These are phyloP conservation scores for Euphorbia celastroides DNA, from an alignment of 441 rosid species.

Conservation along the genomic window DNA sequence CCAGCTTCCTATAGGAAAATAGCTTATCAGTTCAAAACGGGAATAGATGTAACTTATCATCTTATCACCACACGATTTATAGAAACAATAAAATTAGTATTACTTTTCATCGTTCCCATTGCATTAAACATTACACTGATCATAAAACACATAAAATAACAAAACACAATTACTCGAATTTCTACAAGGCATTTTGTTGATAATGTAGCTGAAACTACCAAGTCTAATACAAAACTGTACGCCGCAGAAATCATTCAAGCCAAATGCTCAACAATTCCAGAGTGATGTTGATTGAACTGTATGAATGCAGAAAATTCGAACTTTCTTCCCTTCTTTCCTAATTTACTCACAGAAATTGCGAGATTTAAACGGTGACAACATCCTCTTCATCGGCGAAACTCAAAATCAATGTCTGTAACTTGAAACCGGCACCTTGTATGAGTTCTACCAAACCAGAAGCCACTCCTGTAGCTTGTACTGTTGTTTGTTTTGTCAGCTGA, in stretches of 20 bases:
- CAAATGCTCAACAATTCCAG: background rate
- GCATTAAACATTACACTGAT: no score
- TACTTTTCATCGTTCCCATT: no score
- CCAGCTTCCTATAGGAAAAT: no score
- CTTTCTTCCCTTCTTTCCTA: background rate
- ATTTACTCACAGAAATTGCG: slow-evolving; percentile 9
- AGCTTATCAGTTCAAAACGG: no score
- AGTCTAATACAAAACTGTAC: background rate
- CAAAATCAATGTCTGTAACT: slow-evolving; percentile 78
- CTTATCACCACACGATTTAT: no score
- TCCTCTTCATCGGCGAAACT: slow-evolving; percentile 80
- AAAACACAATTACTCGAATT: background rate
- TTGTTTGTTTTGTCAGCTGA: slow-evolving; percentile 72
- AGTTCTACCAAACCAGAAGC: slow-evolving; percentile 73
- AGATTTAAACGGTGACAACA: slow-evolving; percentile 24
- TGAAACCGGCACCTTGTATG: slow-evolving; percentile 82
- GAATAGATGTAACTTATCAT: no score
- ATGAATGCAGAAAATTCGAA: background rate
- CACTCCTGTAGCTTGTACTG: slow-evolving; percentile 85
- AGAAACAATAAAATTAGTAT: no score
- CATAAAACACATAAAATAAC: no score
- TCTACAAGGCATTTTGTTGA: background rate
- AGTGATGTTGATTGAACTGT: background rate
- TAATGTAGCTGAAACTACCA: background rate
- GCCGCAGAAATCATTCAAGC: background rate